Conservation (phyloP, 2,329 filamentous ascomycete genomes). For the Alternaria infectoria region DNA sequence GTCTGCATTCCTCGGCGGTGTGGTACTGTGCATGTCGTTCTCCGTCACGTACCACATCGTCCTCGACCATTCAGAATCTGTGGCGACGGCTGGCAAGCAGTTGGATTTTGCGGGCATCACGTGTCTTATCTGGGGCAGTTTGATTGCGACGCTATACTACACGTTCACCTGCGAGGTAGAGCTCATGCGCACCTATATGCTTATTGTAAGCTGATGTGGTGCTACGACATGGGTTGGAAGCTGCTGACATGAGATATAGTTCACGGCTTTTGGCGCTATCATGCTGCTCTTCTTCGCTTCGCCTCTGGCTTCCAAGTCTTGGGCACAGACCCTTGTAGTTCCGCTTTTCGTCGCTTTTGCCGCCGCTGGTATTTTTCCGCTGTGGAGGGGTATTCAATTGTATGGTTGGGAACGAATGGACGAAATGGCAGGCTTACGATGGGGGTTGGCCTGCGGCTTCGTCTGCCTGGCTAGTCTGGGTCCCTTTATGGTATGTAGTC, state of each 20-base stretch:
- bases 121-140: neutral
- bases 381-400: neutral
- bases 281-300: neutral
- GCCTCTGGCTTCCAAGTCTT: neutral
- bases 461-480: neutral
- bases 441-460: neutral
- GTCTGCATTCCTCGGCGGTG: neutral
- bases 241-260: neutral
- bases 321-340: neutral
- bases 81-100: neutral
- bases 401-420: neutral
- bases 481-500: neutral
- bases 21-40: neutral
- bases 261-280: neutral
- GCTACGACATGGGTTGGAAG: neutral
- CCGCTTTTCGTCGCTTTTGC: neutral
- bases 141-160: neutral
- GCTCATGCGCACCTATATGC: neutral
- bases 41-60: neutral
- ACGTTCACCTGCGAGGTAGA: neutral
- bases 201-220: neutral
- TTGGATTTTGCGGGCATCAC: neutral
- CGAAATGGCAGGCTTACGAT: neutral
- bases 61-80: neutral
- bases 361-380: neutral